Evolutionary conservation across 2,329 filamentous ascomycete species (phyloP).

Genomic region (Mollisiaceae sp.): DNA sequence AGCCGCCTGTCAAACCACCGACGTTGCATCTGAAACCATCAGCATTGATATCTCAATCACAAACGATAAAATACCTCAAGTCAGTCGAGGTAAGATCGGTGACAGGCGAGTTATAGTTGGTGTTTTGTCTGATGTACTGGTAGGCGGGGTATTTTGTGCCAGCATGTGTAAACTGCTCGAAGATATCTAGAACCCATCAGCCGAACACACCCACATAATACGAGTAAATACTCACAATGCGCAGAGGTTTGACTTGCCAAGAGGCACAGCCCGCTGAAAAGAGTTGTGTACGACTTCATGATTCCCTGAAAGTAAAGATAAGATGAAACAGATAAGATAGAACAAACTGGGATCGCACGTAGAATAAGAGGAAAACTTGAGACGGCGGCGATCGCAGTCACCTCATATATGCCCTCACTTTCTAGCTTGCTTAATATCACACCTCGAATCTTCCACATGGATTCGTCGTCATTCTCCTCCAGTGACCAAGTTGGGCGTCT

Average conservation of each 20-base stretch:
- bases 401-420: conserved; percentile 8
- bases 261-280: conserved; percentile 19
- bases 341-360: conserved; percentile 7
- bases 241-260: conserved; percentile 18
- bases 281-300: conserved; percentile 29
- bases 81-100: conserved; percentile 37
- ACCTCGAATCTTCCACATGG: background rate
- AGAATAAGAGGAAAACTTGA: background rate
- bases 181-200: conserved; percentile 35
- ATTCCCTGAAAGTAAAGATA: background rate
- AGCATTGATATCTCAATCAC: conserved; percentile 45
- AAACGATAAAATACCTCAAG: conserved; percentile 23
- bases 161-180: conserved; percentile 34
- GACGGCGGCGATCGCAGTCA: background rate
- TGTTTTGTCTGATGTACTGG: conserved; percentile 52
- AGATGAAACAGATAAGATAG: background rate
- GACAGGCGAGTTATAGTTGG: conserved; percentile 56
- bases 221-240: background rate
- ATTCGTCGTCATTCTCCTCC: background rate
- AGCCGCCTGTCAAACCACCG: conserved; percentile 33
- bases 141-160: conserved; percentile 48
- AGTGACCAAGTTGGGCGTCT: background rate
- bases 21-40: conserved; percentile 55
- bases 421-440: background rate
- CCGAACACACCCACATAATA: background rate